Evolutionary conservation across 2,329 filamentous ascomycete genomes (phyloP), one percentile per base, ranked within the genome.

Genomic region (Hypoxylon sp.): DNA sequence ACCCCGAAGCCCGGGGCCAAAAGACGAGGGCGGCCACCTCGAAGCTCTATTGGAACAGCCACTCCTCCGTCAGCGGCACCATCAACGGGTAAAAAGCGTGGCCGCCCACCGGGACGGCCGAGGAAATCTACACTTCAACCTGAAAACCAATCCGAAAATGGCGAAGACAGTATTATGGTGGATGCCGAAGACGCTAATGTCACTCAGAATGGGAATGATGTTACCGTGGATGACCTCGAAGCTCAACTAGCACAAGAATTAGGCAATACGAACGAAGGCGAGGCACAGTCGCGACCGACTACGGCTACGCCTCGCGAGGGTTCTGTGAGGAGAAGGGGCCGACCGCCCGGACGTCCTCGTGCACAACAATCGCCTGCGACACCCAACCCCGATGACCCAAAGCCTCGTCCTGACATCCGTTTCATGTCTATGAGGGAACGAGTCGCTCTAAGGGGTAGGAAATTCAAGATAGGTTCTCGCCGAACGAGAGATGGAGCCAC

Each of bases 351-450:
- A 51, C 48, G 69, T 43, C 50, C 48, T 23, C 63, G 63, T 41
- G 55, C 50, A 19, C 36, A 46, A 23, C 55, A 69, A 32, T 48
- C 70, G 3, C 60, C 67, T 30, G 36, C 67, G 45, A 34, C 60
- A 30, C 58, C 64, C 5, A 60, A 62, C 11, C 60, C 74, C 14
- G 67, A 57, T 5, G 51, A 59, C 13, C 9, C 48, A 14, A 52
- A 65, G 46, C 59, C 72, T 6, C 25, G 65, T 9, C 73, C 72
- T 46, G 70, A 74, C 49, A 74, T 73, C 10, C 76, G 79, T 10
- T 82, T 85, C 51, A 79, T 89, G 79, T 88, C 87, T 5, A 84
- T 89, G 83, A 82, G 83, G 38, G 86, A 89, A 71, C 82, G 85
- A n/a, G 84, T 87, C 81, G 85, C 82, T 34, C 78, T 86, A 1